phyloP scores from a whole-genome alignment of 352 stramenopile species.

The Globisporangium spinosum region DNA sequence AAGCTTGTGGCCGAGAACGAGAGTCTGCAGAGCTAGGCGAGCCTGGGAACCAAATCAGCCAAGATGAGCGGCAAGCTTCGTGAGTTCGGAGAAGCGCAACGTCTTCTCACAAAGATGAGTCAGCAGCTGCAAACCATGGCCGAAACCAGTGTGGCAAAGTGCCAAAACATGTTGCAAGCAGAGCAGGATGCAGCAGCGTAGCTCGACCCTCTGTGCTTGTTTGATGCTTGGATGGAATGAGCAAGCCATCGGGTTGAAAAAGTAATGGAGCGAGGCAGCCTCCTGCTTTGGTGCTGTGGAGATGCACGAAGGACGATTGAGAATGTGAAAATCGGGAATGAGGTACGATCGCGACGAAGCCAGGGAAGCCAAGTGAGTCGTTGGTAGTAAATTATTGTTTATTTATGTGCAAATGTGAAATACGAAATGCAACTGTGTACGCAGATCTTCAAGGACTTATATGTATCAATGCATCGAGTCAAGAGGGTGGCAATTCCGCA shows the following conservation, averaged over 20 bases:
- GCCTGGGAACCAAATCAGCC: slow-evolving; percentile 29
- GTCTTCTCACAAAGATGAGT: slow-evolving; percentile 35
- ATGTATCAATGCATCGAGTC: background rate
- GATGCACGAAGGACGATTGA: background rate
- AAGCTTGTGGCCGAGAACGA: slow-evolving; percentile 53
- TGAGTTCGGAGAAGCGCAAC: slow-evolving; percentile 37
- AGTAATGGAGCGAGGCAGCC: background rate
- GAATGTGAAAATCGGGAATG: background rate
- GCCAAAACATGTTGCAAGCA: slow-evolving; percentile 25
- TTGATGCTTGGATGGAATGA: background rate
- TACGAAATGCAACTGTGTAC: background rate
- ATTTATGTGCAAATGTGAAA: background rate
- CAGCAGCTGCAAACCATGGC: slow-evolving; percentile 33
- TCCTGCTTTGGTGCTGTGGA: background rate
- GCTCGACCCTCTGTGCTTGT: background rate
- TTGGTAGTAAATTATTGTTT: background rate
- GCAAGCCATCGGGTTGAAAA: background rate
- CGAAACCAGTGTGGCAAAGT: slow-evolving; percentile 31
- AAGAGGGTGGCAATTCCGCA: slow-evolving; percentile 1
- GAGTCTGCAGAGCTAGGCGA: slow-evolving; percentile 41
- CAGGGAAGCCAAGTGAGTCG: background rate
- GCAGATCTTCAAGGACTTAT: background rate
- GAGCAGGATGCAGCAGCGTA: background rate
- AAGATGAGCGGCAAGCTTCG: slow-evolving; percentile 29
- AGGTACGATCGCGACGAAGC: too few relatives aligned